Percentiles rank a stretch among this genome's conserved stretches.
These are phyloP conservation scores for Glycine tomentella DNA, from an alignment of 306 rosid species.

Conservation along the genomic window DNA sequence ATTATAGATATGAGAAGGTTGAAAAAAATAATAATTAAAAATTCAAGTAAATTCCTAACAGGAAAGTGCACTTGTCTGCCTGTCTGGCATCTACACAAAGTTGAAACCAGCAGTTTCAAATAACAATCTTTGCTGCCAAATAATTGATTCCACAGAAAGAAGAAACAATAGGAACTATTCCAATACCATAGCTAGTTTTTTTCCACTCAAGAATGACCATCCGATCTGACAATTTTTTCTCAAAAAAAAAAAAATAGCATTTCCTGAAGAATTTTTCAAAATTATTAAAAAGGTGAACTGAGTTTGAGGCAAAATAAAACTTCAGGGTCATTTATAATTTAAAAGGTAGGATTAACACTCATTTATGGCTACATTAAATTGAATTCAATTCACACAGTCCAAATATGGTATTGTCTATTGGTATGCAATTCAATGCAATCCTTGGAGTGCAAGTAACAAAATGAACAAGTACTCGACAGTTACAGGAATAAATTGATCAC, in stretches of 20 bases:
- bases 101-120: constrained; percentile 23
- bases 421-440: constrained; percentile 7
- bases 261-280: constrained; percentile 31
- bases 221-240: background rate
- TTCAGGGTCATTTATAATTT: constrained; percentile 12
- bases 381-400: constrained; percentile 18
- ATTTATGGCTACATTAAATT: constrained; percentile 24
- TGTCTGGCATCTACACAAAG: background rate
- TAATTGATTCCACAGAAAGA: constrained; percentile 6
- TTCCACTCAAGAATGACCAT: constrained; percentile 14
- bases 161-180: constrained; percentile 7
- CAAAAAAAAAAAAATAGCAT: background rate
- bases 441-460: constrained; percentile 33
- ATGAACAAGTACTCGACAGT: background rate
- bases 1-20: too few species aligned
- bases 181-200: constrained; percentile 17
- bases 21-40: too few species aligned
- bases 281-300: background rate
- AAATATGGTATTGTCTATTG: constrained; percentile 38
- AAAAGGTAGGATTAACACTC: constrained; percentile 15
- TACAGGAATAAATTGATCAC: background rate
- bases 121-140: constrained; percentile 9
- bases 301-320: constrained; percentile 24
- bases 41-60: constrained; percentile 24
- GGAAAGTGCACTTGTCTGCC: too few species aligned